phyloP scores from a whole-genome alignment of 495 filamentous ascomycete species.

The Pseudoneurospora amorphoporcata region DNA sequence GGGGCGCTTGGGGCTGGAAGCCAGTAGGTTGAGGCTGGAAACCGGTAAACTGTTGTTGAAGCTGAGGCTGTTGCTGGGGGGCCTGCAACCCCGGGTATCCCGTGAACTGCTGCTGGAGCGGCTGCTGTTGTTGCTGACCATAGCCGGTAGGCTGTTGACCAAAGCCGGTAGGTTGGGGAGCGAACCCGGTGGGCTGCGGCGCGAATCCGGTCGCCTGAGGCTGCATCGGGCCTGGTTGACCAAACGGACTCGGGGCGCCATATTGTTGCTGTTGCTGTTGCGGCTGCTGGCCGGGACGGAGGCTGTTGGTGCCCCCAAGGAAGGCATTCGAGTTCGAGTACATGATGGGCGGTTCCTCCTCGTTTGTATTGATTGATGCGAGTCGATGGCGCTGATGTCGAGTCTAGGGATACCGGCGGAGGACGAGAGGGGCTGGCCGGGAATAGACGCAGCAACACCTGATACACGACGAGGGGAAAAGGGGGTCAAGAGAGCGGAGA shows the following conservation, averaged over 20 bases:
- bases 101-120: slow-evolving; percentile 54
- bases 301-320: slow-evolving; percentile 63
- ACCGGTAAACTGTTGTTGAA: slow-evolving; percentile 48
- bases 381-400: neutral
- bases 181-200: slow-evolving; percentile 51
- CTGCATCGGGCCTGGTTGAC: slow-evolving; percentile 31
- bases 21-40: slow-evolving; percentile 32
- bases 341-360: slow-evolving; percentile 41
- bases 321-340: slow-evolving; percentile 82
- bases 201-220: slow-evolving; percentile 33
- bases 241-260: slow-evolving; percentile 39
- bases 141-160: slow-evolving; percentile 44
- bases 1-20: slow-evolving; percentile 30
- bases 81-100: slow-evolving; percentile 43
- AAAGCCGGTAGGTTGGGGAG: slow-evolving; percentile 49
- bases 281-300: slow-evolving; percentile 54
- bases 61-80: slow-evolving; percentile 40
- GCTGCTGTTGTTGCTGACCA: slow-evolving; percentile 29
- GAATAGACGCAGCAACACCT: neutral
- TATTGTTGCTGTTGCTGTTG: slow-evolving; percentile 32
- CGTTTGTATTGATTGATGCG: neutral
- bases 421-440: neutral
- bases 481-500: neutral
- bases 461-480: neutral
- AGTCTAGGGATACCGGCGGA: neutral